Base-by-base conservation (phyloP, 495 filamentous ascomycete genomes). In the Penicillium samsonianum region DNA sequence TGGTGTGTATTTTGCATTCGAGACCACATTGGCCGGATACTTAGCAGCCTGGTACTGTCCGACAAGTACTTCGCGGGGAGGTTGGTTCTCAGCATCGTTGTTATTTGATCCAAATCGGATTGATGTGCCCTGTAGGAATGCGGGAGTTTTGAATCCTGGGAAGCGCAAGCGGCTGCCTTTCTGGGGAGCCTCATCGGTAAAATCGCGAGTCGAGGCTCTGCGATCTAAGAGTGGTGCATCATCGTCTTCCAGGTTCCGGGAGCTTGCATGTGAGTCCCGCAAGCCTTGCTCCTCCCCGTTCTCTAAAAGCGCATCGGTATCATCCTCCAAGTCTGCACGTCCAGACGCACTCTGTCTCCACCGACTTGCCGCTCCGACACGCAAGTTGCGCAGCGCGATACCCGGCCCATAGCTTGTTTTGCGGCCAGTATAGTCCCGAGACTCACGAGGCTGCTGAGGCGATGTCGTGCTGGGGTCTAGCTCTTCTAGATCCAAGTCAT, bases 1-100 rank as follows among this genome's bases (percentile, higher is more conserved):
- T 1, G 91, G 84, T n/a, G 93, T 96, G 67, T 97, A 99, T 82
- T 97, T 97, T 41, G 95, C 92, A 74, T 99, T 97, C 19, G 92
- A 96, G 41, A 99, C 82, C 28, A 88, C 82, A 68, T 99, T 99
- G 23, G 78, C 71, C 0, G 80, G 80, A 63, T 80, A 78, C 72
- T 76, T 78, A 47, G 63, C 55, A 14, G 70, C 52, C 58, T 80
- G 76, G 38, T 63, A 48, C 62, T 76, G 76, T 8, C 73, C 76
- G 19, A 79, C 74, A 17, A 79, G 62, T 4, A 80, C 66, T 45
- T 78, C 73, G 23, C 77, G 72, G 14, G 76, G 73, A 37, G 76
- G 73, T 46, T 68, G 68, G n/a, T 60, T 52, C n/a, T 50, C 42
- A 11, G 47, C 64, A 46, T 61, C 73, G 63, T 60, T 75, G 16